A percentile compares a stretch with the other conserved stretches of the same genome.
These are phyloP conservation scores for Rhodotorula taiwanensis DNA, from an alignment of 768 basidiomycete species.

Conservation along the genomic window DNA sequence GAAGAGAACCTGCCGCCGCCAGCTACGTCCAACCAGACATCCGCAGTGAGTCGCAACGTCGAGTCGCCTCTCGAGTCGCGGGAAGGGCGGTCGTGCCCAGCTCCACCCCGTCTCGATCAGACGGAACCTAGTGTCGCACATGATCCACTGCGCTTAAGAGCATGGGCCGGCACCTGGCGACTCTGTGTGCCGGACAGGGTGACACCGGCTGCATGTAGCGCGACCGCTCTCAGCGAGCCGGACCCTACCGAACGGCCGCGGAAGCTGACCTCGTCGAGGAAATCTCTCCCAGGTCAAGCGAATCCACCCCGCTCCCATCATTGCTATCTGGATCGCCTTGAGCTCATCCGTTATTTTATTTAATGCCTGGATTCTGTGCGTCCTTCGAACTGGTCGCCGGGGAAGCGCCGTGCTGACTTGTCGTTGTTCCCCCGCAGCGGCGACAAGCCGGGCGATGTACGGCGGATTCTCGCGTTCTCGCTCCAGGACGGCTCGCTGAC, in stretches of 20 bases:
- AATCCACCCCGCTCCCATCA: slow-evolving; percentile 33
- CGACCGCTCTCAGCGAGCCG: too few relatives aligned
- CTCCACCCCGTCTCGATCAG: too few relatives aligned
- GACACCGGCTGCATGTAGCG: too few relatives aligned
- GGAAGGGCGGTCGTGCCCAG: too few relatives aligned
- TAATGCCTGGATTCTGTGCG: slow-evolving; percentile 8
- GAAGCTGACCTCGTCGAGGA: background rate
- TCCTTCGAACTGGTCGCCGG: too few relatives aligned
- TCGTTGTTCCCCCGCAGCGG: background rate
- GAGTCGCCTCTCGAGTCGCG: too few relatives aligned
- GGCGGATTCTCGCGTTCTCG: background rate
- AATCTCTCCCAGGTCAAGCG: slow-evolving; percentile 9
- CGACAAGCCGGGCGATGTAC: background rate
- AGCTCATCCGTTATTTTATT: slow-evolving; percentile 16
- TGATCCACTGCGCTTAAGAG: too few relatives aligned
- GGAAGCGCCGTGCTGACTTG: background rate
- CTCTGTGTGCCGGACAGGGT: too few relatives aligned
- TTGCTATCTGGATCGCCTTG: slow-evolving; percentile 27
- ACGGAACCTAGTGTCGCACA: too few relatives aligned
- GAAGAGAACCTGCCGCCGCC: slow-evolving; percentile 11
- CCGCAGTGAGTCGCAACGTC: slow-evolving; percentile 7
- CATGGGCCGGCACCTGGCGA: too few relatives aligned
- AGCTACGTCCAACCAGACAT: background rate
- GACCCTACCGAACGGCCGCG: too few relatives aligned
- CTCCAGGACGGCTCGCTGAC: background rate